phyloP scores from a whole-genome alignment of 805 yeast species.

The Ogataea trehalophila region DNA sequence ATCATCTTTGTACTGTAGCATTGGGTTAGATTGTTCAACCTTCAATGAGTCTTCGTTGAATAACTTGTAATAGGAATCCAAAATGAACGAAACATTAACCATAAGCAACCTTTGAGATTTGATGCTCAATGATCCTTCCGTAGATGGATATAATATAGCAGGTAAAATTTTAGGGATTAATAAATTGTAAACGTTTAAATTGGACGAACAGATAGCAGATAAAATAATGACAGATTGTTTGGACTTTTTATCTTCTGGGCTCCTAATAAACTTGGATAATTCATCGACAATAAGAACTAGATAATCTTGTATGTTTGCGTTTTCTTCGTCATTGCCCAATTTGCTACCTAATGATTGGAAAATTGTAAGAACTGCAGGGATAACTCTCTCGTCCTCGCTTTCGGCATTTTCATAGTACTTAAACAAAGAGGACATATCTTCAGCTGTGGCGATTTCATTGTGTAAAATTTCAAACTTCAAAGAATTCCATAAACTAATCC shows the following conservation, averaged over 20 bases:
- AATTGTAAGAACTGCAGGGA: slow-evolving; percentile 39
- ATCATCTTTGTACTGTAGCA: slow-evolving; percentile 55
- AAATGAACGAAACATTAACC: slow-evolving; percentile 54
- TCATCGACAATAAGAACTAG: slow-evolving; percentile 38
- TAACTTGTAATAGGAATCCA: slow-evolving; percentile 45
- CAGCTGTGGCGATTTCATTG: slow-evolving; percentile 43
- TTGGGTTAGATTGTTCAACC: slow-evolving; percentile 28
- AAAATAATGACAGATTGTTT: slow-evolving; percentile 62
- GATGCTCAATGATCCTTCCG: slow-evolving; percentile 34
- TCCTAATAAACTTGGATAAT: slow-evolving; percentile 45
- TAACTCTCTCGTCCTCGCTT: slow-evolving; percentile 29
- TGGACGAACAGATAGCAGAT: slow-evolving; percentile 48
- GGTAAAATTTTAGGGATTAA: slow-evolving; percentile 46
- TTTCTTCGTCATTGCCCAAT: slow-evolving; percentile 18
- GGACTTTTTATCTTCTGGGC: slow-evolving; percentile 46
- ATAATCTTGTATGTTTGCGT: slow-evolving; percentile 15
- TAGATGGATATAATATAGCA: slow-evolving; percentile 32
- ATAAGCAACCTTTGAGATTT: slow-evolving; percentile 57
- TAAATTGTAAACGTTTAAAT: slow-evolving; percentile 40
- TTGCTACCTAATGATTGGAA: slow-evolving; percentile 40
- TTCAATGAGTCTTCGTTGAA: slow-evolving; percentile 24
- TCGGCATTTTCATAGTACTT: slow-evolving; percentile 29
- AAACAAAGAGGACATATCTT: slow-evolving; percentile 22
- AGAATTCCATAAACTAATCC: slow-evolving; percentile 82
- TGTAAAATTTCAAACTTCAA: slow-evolving; percentile 86